phyloP scores from a whole-genome alignment of 768 basidiomycete species.

The Phaffia tasmanica region DNA sequence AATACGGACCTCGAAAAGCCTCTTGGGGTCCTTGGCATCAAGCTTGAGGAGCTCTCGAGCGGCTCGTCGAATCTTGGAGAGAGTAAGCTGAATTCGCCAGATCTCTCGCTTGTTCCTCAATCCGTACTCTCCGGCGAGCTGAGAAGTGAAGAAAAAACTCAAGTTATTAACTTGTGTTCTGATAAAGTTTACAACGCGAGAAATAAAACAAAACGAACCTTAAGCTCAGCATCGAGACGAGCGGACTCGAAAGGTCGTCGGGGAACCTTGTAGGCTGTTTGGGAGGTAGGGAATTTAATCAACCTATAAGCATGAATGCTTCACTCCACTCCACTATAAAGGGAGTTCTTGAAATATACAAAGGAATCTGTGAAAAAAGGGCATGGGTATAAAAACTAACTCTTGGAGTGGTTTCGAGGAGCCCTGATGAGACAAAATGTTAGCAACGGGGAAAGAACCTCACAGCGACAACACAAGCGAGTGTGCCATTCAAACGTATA shows the following conservation, averaged over 20 bases:
- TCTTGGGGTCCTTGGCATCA: constrained; percentile 98
- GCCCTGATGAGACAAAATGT: background rate
- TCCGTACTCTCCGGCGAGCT: constrained; percentile 99
- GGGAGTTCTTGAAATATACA: background rate
- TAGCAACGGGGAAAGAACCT: no score
- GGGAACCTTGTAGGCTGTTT: constrained; percentile 86
- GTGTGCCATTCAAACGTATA: background rate
- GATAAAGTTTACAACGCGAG: background rate
- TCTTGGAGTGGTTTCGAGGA: constrained; percentile 27
- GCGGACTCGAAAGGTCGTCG: constrained; percentile 92
- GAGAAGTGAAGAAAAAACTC: constrained; percentile 13
- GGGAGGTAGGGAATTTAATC: no score
- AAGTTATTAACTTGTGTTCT: background rate
- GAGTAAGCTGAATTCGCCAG: constrained; percentile 95
- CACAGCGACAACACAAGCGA: background rate
- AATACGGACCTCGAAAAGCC: constrained; percentile 78
- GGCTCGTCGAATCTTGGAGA: constrained; percentile 99
- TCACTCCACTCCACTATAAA: constrained; percentile 25
- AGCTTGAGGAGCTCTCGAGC: constrained; percentile 99
- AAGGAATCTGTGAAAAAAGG: background rate
- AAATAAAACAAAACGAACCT: constrained; percentile 48
- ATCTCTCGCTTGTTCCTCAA: constrained; percentile 99
- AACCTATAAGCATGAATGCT: no score
- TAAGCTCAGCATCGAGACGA: constrained; percentile 98
- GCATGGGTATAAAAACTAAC: constrained; percentile 11